Conservation (phyloP, 495 filamentous ascomycete genomes). For the Podospora didyma region DNA sequence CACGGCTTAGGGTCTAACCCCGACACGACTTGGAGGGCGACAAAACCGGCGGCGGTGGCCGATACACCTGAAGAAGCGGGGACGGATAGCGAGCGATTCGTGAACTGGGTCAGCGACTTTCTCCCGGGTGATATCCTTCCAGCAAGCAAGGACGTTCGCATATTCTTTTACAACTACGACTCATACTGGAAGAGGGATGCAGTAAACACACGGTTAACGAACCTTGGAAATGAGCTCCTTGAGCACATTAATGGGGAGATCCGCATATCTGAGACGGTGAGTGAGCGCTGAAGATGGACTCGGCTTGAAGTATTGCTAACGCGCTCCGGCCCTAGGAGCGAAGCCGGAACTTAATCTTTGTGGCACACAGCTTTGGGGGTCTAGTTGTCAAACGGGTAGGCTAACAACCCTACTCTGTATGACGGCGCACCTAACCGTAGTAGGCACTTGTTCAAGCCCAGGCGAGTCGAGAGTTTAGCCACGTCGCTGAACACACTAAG, state of each 20-base stretch:
- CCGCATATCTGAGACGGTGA: slow-evolving; percentile 2
- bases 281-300: background rate
- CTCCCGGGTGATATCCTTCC: slow-evolving; percentile 4
- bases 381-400: slow-evolving; percentile 20
- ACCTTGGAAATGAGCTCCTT: slow-evolving; percentile 10
- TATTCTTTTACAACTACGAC: slow-evolving; percentile 23
- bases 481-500: slow-evolving; percentile 14
- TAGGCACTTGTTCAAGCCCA: slow-evolving; percentile 17
- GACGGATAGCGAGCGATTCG: background rate
- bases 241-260: slow-evolving; percentile 1
- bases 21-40: slow-evolving; percentile 15
- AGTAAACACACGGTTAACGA: slow-evolving; percentile 11
- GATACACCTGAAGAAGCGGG: background rate
- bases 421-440: background rate
- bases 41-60: background rate
- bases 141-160: slow-evolving; percentile 8
- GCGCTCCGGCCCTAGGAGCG: slow-evolving; percentile 8
- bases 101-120: slow-evolving; percentile 20
- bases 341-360: slow-evolving; percentile 16
- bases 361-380: slow-evolving; percentile 20
- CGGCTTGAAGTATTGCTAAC: background rate
- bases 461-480: slow-evolving; percentile 6
- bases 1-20: slow-evolving; percentile 18
- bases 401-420: background rate
- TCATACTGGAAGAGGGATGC: slow-evolving; percentile 20